These are phyloP conservation scores for Daldinia sp. DNA, from an alignment of 2,329 filamentous ascomycete genomes.

Conservation along the genomic window DNA sequence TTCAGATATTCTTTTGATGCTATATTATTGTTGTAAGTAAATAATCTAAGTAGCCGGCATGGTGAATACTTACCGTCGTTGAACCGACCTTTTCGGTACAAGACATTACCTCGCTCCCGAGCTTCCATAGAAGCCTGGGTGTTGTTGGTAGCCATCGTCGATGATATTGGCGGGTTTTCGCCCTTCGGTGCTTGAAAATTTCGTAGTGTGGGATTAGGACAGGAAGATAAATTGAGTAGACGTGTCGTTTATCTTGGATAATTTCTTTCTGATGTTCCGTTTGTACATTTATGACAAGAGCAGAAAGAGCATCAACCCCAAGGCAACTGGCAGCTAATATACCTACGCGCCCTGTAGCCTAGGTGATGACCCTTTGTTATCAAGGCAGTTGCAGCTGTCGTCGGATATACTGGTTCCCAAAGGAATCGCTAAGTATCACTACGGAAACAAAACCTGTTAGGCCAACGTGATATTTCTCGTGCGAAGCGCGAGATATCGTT, in stretches of 20 bases:
- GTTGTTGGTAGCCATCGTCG: conserved; percentile 11
- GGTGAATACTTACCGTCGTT: conserved; percentile 24
- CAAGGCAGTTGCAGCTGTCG: background rate
- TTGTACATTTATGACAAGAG: background rate
- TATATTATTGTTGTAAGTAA: conserved; percentile 10
- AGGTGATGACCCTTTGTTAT: background rate
- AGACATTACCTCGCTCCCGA: conserved; percentile 30
- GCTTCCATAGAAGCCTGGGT: background rate
- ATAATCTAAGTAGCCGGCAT: background rate
- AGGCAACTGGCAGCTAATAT: background rate
- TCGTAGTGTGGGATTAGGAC: background rate
- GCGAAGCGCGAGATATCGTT: background rate
- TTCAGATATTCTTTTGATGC: conserved; percentile 31
- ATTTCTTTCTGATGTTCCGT: background rate
- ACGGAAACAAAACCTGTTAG: background rate
- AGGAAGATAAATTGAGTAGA: background rate
- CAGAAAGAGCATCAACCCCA: background rate
- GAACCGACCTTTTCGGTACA: conserved; percentile 25
- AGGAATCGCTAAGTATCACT: background rate
- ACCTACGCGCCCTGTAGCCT: background rate
- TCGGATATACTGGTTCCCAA: background rate
- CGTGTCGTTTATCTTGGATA: background rate
- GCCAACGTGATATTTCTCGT: background rate
- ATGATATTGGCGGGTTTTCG: background rate
- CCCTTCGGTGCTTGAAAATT: background rate